Conservation (phyloP, 1,139 yeast genomes). For the Pneumocystis oryctolagi region DNA sequence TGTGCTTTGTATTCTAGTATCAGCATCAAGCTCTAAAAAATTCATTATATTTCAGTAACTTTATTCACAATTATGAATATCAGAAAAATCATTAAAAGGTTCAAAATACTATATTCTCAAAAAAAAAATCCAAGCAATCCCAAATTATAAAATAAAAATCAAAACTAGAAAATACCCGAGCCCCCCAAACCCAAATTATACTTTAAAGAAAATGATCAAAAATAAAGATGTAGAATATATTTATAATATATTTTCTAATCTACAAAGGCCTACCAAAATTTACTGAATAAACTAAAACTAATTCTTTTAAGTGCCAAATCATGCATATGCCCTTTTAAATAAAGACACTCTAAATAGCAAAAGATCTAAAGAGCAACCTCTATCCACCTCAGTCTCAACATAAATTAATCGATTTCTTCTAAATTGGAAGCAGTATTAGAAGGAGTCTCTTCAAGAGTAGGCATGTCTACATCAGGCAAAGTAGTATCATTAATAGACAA, state of each 20-base stretch:
- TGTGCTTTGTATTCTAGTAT: conserved; percentile 41
- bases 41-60: background rate
- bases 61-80: background rate
- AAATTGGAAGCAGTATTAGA: background rate
- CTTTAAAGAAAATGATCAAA: too few species aligned
- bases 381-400: background rate
- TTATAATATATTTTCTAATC: background rate
- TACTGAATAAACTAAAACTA: background rate
- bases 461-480: conserved; percentile 1
- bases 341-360: background rate
- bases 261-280: background rate
- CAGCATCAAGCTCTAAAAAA: background rate
- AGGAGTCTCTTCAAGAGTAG: background rate
- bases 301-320: background rate
- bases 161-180: background rate
- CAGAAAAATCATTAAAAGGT: background rate
- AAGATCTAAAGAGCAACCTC: background rate
- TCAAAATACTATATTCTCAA: background rate
- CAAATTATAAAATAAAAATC: background rate
- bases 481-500: conserved; percentile 69
- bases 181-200: too few species aligned
- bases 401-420: background rate
- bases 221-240: background rate
- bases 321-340: background rate
- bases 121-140: background rate